Base-by-base conservation (phyloP, 192 early-diverging fungal species). In the Linderina pennispora region DNA sequence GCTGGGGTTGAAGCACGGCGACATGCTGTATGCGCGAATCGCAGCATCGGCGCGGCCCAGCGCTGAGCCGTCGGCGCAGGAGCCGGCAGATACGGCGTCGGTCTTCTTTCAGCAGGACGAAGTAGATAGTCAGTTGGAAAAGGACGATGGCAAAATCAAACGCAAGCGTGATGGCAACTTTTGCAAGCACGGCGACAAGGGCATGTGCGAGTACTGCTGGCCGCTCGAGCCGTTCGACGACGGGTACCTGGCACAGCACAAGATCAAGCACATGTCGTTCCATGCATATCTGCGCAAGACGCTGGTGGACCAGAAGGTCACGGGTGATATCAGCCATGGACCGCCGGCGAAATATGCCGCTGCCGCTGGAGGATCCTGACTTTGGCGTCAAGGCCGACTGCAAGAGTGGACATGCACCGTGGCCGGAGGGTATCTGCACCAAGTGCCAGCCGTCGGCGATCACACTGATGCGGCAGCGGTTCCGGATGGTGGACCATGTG, bases 201-300 rank as follows among this genome's bases (percentile, higher is more conserved):
- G 41, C 23, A 74, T 74, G 71, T 77, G 65, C 54, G 62, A 60
- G 21, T 64, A 60, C 43, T 60, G 58, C 44, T 31, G 48, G 53
- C 56, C 65, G 8, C 51, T 62, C 0, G 51, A 96, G 77, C 96
- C 96, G 13, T 99, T 80, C 50, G 94, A 99, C 53, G 34, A 77
- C 2, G 78, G 59, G n/a, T 97, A 94, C 48, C 55, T 97, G 34
- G 88, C 87, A 23, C 73, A 88, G 53, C 84, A 97, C 55, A 84
- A 84, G 55, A 96, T 99, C 53, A 99, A 99, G 63, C 94, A 96
- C 61, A 86, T 97, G 87, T 92, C 92, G 14, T 97, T 94, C 51
- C 91, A 97, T 45, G 78, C 90, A 4, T 90, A 94, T 58, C 59
- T 99, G 23, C 81, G 87, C 23, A 78, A 92, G 51, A 41, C 89